Base-by-base conservation (phyloP, 1,284 basidiomycete genomes). In the Prillingera fragicola region DNA sequence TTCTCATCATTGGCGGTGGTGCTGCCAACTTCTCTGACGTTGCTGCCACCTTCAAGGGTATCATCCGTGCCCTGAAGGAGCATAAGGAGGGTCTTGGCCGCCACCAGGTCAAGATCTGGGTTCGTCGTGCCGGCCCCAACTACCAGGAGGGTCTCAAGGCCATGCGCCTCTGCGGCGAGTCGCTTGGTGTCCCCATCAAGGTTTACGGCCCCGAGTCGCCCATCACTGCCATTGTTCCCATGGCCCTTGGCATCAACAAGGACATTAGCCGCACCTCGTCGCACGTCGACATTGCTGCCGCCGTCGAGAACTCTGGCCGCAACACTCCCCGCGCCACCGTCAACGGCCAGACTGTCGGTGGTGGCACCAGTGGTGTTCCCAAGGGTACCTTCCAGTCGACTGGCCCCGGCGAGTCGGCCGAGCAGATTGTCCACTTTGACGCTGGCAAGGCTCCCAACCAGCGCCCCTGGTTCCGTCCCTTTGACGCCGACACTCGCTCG, bases 21-120 rank as follows among this genome's bases (percentile, higher is more conserved):
- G 67, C 97, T 58, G 94, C 94, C 77, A 98, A 98, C 83, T 98
- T 98, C 76, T 97, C 92, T 70, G 97, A 98, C 71, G 92, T 98
- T 60, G 94, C 94, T 31, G 85, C 94, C 14, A 98, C 94, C 54
- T 98, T 98, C 85, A 97, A 97, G 80, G 94, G 94, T 59, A 98
- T 97, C 78, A 97, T 98, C 71, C 87, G 84, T 50, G 94, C 94
- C 17, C 79, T 98, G 62, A 87, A 95, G 78, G 86, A 91, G 74
- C 91, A 82, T 81, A 89, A 92, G 77, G 75, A 80, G 44, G 82
- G 82, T 42, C 80, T 95, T 55, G 84, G 87, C 65, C 76, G 78
- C 41, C 88, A 94, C 76, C 75, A 81, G 52, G 89, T 94, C 72
- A 83, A 81, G 73, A 94, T 95, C 73, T 98, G 88, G 69, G 90